Base-by-base conservation (phyloP, 2,329 filamentous ascomycete species). In the Fusarium incarnatum region DNA sequence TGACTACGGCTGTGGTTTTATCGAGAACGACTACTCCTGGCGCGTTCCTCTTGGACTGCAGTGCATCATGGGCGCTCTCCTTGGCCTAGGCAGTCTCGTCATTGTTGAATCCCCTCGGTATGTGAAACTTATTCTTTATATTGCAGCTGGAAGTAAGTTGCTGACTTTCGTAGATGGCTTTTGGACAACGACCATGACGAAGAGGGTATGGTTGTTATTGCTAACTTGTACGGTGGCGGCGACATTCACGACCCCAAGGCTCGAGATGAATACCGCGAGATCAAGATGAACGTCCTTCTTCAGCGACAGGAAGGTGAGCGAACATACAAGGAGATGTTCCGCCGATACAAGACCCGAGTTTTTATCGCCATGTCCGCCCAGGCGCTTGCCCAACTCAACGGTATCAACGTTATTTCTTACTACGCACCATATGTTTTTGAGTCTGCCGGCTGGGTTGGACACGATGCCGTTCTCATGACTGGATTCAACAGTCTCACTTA, bases 291-390 rank as follows among this genome's bases (percentile, higher is more conserved):
- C 75, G 96, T 99, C 30, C 87, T 99, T 34, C 85, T 98, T 25
- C 91, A 95, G 79, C 92, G 96, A 54, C 94, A 97, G 82, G 96
- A 99, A 82, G 96, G 96, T 74, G 96, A 98, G 82, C 89, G 96
- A 73, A 90, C 92, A 0, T 99, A 98, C 80, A 75, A 81, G 41
- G 96, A 98, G 68, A 99, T 99, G 96, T 99, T 98, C 85, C 91
- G 88, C 76, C 90, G 93, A 68, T 98, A 98, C 84, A 88, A 87
- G 78, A 96, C 92, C 76, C 93, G 96, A 56, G 95, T 98, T 71
- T 94, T 98, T 77, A 98, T 98, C 79, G 96, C 96, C 81, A 98
- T 98, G 96, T 98, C 95, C 34, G 96, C 96, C 6, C 96, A 98
- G 81, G 94, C 91, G 8, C 88, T 99, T 71, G 96, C 96, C 28